Conservation (phyloP, 768 basidiomycete genomes). For the Cubamyces lactineus region DNA sequence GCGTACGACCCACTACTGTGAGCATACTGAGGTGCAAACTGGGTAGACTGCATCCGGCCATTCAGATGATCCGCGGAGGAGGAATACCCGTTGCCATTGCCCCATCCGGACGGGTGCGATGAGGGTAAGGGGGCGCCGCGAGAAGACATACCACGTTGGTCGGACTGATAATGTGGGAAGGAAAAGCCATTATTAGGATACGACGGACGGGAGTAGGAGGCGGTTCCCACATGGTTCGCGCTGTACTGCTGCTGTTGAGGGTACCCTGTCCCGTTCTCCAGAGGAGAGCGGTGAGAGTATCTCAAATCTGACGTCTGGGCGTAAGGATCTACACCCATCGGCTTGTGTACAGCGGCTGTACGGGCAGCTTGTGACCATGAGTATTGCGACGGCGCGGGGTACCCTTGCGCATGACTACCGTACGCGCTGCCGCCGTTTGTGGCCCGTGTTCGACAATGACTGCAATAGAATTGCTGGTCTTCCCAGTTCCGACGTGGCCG, state of each 20-base stretch:
- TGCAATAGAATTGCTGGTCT: slow-evolving; percentile 79
- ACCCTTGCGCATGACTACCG: neutral
- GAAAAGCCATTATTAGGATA: slow-evolving; percentile 26
- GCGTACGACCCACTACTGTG: slow-evolving; percentile 14
- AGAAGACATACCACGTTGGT: slow-evolving; percentile 29
- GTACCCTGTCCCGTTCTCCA: slow-evolving; percentile 20
- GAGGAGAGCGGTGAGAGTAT: slow-evolving; percentile 19
- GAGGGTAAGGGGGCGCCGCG: slow-evolving; percentile 2
- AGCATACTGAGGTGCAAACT: slow-evolving; percentile 17
- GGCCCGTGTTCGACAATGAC: slow-evolving; percentile 48
- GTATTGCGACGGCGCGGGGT: slow-evolving; percentile 20
- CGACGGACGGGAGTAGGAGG: slow-evolving; percentile 25
- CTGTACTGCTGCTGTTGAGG: slow-evolving; percentile 23
- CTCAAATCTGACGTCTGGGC: slow-evolving; percentile 21
- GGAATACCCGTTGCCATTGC: slow-evolving; percentile 17
- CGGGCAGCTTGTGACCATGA: slow-evolving; percentile 10
- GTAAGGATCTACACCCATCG: slow-evolving; percentile 13
- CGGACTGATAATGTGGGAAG: slow-evolving; percentile 35
- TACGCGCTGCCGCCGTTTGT: slow-evolving; percentile 19
- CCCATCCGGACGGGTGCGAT: slow-evolving; percentile 15
- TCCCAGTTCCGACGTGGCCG: slow-evolving; percentile 81
- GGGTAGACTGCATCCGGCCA: slow-evolving; percentile 16
- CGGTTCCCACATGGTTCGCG: slow-evolving; percentile 16
- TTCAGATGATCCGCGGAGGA: slow-evolving; percentile 9
- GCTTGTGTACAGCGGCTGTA: slow-evolving; percentile 7